A percentile compares a stretch with the other conserved stretches of the same genome.
Conservation (phyloP, 768 basidiomycete species). For the Hypsizygus marmoreus region DNA sequence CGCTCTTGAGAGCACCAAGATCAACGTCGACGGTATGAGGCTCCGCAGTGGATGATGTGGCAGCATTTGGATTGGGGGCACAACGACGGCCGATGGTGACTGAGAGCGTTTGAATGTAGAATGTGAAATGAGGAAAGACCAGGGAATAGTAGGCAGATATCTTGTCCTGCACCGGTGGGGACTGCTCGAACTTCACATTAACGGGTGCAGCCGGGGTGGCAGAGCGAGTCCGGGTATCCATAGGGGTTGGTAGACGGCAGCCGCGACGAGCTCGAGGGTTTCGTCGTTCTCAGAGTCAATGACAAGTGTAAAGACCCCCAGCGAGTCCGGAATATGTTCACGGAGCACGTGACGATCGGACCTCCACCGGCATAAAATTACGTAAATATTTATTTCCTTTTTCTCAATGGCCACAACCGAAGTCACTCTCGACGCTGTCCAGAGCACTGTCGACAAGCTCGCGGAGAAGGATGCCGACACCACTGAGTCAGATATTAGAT, state of each 20-base stretch:
- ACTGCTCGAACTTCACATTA: slow-evolving; percentile 28
- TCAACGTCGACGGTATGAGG: slow-evolving; percentile 77
- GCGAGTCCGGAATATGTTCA: no score
- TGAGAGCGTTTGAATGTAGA: slow-evolving; percentile 94
- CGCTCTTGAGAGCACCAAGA: slow-evolving; percentile 94
- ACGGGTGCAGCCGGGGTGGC: slow-evolving; percentile 34
- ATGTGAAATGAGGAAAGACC: slow-evolving; percentile 92
- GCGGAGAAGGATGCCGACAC: slow-evolving; percentile 66
- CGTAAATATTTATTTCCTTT: slow-evolving; percentile 5
- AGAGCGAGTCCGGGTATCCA: slow-evolving; percentile 48
- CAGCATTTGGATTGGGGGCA: slow-evolving; percentile 50
- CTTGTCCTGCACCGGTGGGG: slow-evolving; percentile 60
- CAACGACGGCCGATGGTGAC: slow-evolving; percentile 94
- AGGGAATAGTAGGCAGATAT: slow-evolving; percentile 93
- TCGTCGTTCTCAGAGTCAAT: slow-evolving; percentile 13
- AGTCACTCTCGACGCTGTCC: slow-evolving; percentile 40
- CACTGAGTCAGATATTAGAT: slow-evolving; percentile 68
- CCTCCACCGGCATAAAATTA: not conserved
- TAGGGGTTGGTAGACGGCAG: slow-evolving; percentile 22
- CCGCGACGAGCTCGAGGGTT: slow-evolving; percentile 19
- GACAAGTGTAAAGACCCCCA: slow-evolving; percentile 17
- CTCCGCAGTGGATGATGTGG: slow-evolving; percentile 61
- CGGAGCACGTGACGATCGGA: slow-evolving; percentile 14
- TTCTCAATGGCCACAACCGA: slow-evolving; percentile 34
- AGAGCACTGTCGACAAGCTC: slow-evolving; percentile 54